phyloP scores from a whole-genome alignment of 805 yeast genomes.

The Nematodospora valgi region DNA sequence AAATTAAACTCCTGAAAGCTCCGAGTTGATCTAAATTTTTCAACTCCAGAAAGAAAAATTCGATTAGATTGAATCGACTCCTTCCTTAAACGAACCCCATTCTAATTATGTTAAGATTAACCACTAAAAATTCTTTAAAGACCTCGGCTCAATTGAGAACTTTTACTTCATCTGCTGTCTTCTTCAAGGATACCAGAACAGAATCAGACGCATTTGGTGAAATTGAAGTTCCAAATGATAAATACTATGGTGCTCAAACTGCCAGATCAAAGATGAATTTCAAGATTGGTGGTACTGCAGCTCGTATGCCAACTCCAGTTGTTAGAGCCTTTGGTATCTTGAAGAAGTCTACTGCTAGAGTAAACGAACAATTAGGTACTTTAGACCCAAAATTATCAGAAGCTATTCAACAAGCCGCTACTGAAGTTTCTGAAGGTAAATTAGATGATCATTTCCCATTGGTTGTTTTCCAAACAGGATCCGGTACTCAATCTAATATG shows the following conservation, averaged over 20 bases:
- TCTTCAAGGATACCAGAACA: slow-evolving; percentile 46
- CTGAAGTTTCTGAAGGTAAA: slow-evolving; percentile 91
- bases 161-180: slow-evolving; percentile 25
- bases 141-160: slow-evolving; percentile 18
- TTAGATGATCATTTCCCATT: slow-evolving; percentile 93
- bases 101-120: slow-evolving; percentile 31
- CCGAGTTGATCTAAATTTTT: neutral
- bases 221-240: slow-evolving; percentile 80
- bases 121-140: slow-evolving; percentile 15
- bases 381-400: slow-evolving; percentile 79
- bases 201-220: slow-evolving; percentile 98
- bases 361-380: slow-evolving; percentile 73
- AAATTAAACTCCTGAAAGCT: neutral
- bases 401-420: slow-evolving; percentile 91
- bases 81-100: neutral
- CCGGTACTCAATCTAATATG: slow-evolving; percentile 99
- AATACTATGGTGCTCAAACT: slow-evolving; percentile 99
- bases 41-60: neutral
- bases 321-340: slow-evolving; percentile 89
- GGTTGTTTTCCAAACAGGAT: slow-evolving; percentile 98
- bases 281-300: slow-evolving; percentile 91
- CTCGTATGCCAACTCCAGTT: slow-evolving; percentile 87
- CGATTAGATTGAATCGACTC: neutral
- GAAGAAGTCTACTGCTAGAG: slow-evolving; percentile 93
- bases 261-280: slow-evolving; percentile 90